phyloP scores from a whole-genome alignment of 1,284 basidiomycete genomes.

The Agroathelia rolfsii region DNA sequence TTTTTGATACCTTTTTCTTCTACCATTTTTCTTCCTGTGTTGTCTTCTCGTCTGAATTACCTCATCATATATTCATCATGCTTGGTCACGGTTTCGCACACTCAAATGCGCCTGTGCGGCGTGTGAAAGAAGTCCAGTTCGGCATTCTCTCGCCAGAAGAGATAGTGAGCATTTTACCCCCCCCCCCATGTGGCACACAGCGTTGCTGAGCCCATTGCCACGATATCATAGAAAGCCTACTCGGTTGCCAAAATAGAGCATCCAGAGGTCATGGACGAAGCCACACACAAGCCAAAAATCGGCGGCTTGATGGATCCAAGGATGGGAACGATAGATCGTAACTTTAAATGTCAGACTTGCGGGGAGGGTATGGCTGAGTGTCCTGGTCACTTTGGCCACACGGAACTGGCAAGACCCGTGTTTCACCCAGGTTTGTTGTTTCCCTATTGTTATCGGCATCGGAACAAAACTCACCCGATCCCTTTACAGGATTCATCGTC shows the following conservation, averaged over 20 bases:
- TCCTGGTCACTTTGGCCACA: slow-evolving; percentile 98
- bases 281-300: slow-evolving; percentile 77
- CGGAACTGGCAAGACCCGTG: slow-evolving; percentile 92
- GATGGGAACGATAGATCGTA: slow-evolving; percentile 98
- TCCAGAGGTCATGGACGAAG: slow-evolving; percentile 97
- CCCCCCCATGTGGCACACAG: no score
- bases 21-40: slow-evolving; percentile 10
- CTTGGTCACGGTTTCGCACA: slow-evolving; percentile 81
- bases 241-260: slow-evolving; percentile 98
- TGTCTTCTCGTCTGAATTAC: slow-evolving; percentile 9
- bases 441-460: slow-evolving; percentile 3
- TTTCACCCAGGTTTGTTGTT: slow-evolving; percentile 82
- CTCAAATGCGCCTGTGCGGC: slow-evolving; percentile 87
- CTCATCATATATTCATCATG: slow-evolving; percentile 33
- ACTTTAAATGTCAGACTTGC: slow-evolving; percentile 99
- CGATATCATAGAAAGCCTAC: slow-evolving; percentile 75
- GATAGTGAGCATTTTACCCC: slow-evolving; percentile 73
- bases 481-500: slow-evolving; percentile 77
- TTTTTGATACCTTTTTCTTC: slow-evolving; percentile 1
- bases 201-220: no score
- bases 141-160: slow-evolving; percentile 99
- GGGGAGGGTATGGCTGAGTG: slow-evolving; percentile 98
- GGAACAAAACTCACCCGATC: slow-evolving; percentile 1
- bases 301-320: slow-evolving; percentile 96
- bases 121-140: slow-evolving; percentile 98